phyloP scores from a whole-genome alignment of 2,329 filamentous ascomycete species.

The Cordyceps cicadae region DNA sequence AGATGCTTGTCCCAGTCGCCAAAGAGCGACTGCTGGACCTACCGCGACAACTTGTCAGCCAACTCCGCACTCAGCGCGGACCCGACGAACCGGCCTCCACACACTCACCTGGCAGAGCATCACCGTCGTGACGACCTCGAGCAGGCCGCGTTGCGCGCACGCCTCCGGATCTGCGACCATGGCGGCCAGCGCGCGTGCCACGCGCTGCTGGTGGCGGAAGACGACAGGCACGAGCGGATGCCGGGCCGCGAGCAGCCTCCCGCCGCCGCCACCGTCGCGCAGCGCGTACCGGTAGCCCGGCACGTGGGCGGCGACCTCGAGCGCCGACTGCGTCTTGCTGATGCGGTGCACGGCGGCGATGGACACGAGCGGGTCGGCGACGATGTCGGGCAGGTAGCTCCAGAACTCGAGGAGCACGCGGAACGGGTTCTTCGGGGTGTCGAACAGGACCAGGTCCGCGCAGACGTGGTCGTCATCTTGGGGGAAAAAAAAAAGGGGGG shows the following conservation, averaged over 20 bases:
- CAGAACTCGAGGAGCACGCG: conserved; percentile 2
- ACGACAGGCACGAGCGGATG: conserved; percentile 10
- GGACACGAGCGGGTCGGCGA: conserved; percentile 10
- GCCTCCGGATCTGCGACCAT: conserved; percentile 3
- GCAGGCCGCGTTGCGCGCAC: background rate
- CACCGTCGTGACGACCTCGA: conserved; percentile 6
- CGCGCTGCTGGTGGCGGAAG: conserved; percentile 10
- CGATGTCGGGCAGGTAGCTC: conserved; percentile 12
- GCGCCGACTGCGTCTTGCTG: conserved; percentile 4
- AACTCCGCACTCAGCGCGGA: too few species aligned
- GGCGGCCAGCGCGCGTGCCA: conserved; percentile 5
- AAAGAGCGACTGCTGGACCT: conserved; percentile 15
- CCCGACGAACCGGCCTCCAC: too few species aligned
- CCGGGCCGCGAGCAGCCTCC: conserved; percentile 4
- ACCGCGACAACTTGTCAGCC: background rate
- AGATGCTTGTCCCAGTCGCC: conserved; percentile 13
- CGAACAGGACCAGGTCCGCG: conserved; percentile 13
- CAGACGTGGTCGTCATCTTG: conserved; percentile 4
- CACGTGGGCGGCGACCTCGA: background rate
- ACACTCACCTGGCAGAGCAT: conserved; percentile 9
- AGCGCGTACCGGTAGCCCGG: background rate
- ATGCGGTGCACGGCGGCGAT: conserved; percentile 11
- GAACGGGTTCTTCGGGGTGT: conserved; percentile 12
- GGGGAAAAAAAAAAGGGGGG: too few species aligned
- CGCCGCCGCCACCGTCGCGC: background rate